Conservation (phyloP, 2,329 filamentous ascomycete species). For the Ceratocystis diversiconidia region DNA sequence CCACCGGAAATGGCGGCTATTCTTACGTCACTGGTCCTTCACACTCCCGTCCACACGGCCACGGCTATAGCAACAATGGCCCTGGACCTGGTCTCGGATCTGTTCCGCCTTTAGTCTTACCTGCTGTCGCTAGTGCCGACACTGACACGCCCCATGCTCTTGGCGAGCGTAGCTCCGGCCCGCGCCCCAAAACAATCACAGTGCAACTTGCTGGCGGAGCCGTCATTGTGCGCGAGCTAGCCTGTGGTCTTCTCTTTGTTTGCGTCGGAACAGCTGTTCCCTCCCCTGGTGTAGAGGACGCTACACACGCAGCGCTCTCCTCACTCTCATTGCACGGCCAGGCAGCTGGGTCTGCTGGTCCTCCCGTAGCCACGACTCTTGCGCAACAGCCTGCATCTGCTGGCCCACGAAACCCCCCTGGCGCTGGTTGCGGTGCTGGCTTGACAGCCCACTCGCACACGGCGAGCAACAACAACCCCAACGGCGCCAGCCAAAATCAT, state of each 20-base stretch:
- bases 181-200: conserved; percentile 32
- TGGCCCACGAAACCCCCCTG: neutral
- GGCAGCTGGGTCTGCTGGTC: neutral
- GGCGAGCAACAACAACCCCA: neutral
- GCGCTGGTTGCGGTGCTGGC: neutral
- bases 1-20: conserved; percentile 5
- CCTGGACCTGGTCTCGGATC: neutral
- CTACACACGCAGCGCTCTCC: conserved; percentile 1
- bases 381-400: neutral
- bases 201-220: conserved; percentile 45
- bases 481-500: neutral
- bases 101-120: too few relatives aligned
- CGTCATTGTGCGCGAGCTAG: conserved; percentile 43
- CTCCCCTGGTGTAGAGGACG: conserved; percentile 18
- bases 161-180: neutral
- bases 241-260: conserved; percentile 47
- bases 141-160: neutral
- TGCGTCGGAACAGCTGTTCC: conserved; percentile 37
- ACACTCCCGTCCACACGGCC: neutral
- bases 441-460: neutral
- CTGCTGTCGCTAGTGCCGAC: neutral
- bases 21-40: neutral
- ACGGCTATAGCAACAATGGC: neutral
- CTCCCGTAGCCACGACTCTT: neutral
- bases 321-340: conserved; percentile 11